These are phyloP conservation scores for Ambrosiella cleistominuta DNA, from an alignment of 2,329 filamentous ascomycete species.

Conservation along the genomic window DNA sequence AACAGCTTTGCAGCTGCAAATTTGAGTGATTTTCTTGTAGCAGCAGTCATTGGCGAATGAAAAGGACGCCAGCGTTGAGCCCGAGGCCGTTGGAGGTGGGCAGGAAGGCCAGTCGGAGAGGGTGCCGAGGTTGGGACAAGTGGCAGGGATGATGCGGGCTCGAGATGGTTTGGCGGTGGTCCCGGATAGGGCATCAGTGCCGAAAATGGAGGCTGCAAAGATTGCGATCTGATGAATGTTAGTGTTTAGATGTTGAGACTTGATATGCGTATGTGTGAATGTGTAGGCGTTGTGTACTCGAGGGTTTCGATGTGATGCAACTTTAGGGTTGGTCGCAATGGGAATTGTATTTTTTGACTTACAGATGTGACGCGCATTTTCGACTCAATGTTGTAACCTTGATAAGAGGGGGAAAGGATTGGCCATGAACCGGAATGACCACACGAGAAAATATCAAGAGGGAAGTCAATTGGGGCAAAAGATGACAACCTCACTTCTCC, in stretches of 20 bases:
- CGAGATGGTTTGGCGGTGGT: neutral
- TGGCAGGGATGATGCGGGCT: neutral
- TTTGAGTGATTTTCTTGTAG: conserved; percentile 3
- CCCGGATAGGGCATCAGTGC: neutral
- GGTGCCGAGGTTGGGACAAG: neutral
- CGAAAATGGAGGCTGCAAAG: neutral
- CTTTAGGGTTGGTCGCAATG: neutral
- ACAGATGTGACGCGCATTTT: neutral
- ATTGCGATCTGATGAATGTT: neutral
- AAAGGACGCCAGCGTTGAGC: neutral
- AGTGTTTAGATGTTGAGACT: neutral
- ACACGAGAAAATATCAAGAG: neutral
- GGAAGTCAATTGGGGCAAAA: neutral
- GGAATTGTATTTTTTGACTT: neutral
- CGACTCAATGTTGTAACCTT: neutral
- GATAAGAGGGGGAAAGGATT: neutral
- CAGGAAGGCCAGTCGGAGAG: neutral
- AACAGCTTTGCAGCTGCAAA: conserved; percentile 4
- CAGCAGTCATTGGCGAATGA: conserved; percentile 6
- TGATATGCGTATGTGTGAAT: neutral
- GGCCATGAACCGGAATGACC: neutral
- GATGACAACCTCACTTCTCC: neutral
- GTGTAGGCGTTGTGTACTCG: neutral
- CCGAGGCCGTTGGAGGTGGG: neutral
- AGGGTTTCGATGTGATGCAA: neutral